Evolutionary conservation across 345 rosid genomes (phyloP).

Genomic region (Acer campestre): DNA sequence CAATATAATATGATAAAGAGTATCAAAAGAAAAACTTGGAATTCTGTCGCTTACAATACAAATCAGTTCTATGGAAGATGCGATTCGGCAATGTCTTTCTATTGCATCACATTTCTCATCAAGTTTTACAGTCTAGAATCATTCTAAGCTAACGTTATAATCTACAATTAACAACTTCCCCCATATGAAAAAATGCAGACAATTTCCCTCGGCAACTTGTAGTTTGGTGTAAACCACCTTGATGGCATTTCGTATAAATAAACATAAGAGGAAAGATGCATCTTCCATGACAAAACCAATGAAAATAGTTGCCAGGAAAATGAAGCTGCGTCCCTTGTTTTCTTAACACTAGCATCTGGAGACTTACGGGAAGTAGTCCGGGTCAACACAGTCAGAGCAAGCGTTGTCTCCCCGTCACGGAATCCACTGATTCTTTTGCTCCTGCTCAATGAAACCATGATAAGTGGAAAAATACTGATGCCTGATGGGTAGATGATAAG

Average conservation of each 20-base stretch:
- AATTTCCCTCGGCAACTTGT: neutral
- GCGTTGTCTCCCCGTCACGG: slow-evolving; percentile 69
- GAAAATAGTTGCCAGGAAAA: neutral
- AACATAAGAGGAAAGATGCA: neutral
- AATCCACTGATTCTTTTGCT: slow-evolving; percentile 62
- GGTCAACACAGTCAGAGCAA: slow-evolving; percentile 48
- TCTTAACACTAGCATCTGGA: neutral
- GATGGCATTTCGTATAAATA: neutral
- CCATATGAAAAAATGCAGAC: neutral
- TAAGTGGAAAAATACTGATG: neutral
- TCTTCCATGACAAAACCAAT: neutral
- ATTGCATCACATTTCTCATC: neutral
- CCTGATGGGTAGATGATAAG: neutral
- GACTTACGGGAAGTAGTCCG: neutral
- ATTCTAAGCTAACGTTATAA: neutral
- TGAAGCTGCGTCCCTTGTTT: neutral
- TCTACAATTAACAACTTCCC: neutral
- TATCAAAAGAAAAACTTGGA: neutral
- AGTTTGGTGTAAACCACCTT: neutral
- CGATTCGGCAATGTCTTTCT: neutral
- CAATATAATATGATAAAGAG: neutral
- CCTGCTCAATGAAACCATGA: slow-evolving; percentile 46
- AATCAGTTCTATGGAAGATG: neutral
- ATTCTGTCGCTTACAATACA: neutral
- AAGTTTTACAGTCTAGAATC: neutral